Conservation (phyloP, 2,329 filamentous ascomycete species). For the Aureobasidium zeae region DNA sequence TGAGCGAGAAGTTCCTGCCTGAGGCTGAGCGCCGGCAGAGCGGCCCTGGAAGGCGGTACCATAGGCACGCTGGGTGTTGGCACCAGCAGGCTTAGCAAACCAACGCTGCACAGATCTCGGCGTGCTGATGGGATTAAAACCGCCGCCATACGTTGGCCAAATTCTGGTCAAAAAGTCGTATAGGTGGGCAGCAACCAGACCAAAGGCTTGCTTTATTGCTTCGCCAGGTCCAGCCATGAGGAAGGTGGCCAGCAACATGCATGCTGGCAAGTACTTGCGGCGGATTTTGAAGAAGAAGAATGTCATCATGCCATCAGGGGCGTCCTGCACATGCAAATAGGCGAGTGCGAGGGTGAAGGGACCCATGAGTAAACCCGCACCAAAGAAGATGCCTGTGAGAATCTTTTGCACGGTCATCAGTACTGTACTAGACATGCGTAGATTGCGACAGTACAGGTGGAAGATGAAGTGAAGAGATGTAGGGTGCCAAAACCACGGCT, state of each 20-base stretch:
- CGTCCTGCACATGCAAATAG: conserved; percentile 81
- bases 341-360: conserved; percentile 67
- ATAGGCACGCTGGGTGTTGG: conserved; percentile 43
- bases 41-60: conserved; percentile 51
- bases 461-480: conserved; percentile 37
- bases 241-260: conserved; percentile 66
- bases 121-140: conserved; percentile 64
- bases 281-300: conserved; percentile 81
- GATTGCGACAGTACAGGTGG: conserved; percentile 1
- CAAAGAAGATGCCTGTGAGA: conserved; percentile 39
- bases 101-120: conserved; percentile 62
- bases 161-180: conserved; percentile 84
- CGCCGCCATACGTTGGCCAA: conserved; percentile 82
- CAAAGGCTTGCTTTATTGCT: conserved; percentile 58
- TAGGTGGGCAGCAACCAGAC: conserved; percentile 78
- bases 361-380: conserved; percentile 42
- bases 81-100: conserved; percentile 44
- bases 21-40: conserved; percentile 35
- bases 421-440: conserved; percentile 4
- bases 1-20: conserved; percentile 23
- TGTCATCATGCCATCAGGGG: conserved; percentile 62
- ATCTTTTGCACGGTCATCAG: conserved; percentile 16
- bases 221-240: conserved; percentile 52
- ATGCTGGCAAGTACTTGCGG: conserved; percentile 69
- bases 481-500: conserved; percentile 55